These are phyloP conservation scores for Glycine soja DNA, from an alignment of 306 rosid species.

Conservation along the genomic window DNA sequence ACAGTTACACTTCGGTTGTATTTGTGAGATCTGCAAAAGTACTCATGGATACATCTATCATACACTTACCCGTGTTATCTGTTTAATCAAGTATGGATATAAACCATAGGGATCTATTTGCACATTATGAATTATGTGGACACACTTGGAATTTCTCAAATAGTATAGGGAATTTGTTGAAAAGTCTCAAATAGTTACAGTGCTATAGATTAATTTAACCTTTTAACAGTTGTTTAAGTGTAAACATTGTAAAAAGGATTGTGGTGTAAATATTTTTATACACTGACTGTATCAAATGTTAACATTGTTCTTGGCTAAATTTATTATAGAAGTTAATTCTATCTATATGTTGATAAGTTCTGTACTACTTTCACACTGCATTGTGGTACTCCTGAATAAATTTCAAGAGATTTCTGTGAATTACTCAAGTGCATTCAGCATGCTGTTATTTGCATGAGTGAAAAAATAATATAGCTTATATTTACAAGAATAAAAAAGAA, in stretches of 20 bases:
- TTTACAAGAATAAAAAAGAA: not conserved
- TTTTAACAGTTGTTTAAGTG: not conserved
- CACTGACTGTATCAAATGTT: constrained; percentile 5
- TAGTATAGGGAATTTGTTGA: not conserved
- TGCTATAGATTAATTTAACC: not conserved
- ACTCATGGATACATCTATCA: not conserved
- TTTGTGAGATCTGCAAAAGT: not conserved
- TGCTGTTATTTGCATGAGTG: not conserved
- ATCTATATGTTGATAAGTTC: not conserved
- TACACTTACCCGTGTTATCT: too few relatives aligned
- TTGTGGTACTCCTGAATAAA: not conserved
- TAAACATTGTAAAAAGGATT: not conserved
- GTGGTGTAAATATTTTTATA: not conserved
- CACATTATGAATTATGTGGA: not conserved
- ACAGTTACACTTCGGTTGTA: not conserved
- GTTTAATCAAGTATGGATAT: too few relatives aligned
- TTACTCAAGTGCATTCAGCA: not conserved
- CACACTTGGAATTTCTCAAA: constrained; percentile 2
- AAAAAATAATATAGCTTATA: not conserved
- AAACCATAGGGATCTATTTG: too few relatives aligned
- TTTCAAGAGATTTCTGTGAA: not conserved
- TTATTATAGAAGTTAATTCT: not conserved
- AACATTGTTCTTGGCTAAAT: not conserved
- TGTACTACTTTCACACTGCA: constrained; percentile 21
- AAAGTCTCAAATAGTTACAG: not conserved